phyloP scores from a whole-genome alignment of 768 basidiomycete genomes.

The Sistotremastrum niveocremeum region DNA sequence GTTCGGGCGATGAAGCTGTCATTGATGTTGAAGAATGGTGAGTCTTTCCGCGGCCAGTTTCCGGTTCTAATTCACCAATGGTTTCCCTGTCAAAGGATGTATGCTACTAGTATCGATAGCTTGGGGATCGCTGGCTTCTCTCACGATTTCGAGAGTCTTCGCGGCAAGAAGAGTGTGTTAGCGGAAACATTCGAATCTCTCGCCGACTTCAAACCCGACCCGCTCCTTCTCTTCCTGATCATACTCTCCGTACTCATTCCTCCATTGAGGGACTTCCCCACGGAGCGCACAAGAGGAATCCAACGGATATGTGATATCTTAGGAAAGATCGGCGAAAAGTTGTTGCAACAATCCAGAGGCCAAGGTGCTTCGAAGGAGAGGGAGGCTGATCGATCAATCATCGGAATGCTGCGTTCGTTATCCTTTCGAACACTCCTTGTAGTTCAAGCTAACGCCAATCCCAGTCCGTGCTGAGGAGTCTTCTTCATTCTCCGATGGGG shows the following conservation, averaged over 20 bases:
- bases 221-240: conserved; percentile 45
- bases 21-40: conserved; percentile 6
- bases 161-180: conserved; percentile 31
- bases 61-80: too few species aligned
- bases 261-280: conserved; percentile 36
- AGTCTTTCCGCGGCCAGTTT: background rate
- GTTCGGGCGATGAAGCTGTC: conserved; percentile 1
- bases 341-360: conserved; percentile 23
- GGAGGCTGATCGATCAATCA: conserved; percentile 23
- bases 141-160: conserved; percentile 40
- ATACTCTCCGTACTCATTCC: conserved; percentile 51
- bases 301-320: conserved; percentile 38
- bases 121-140: conserved; percentile 49
- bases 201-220: conserved; percentile 49
- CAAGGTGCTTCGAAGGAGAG: conserved; percentile 18
- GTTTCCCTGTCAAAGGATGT: too few species aligned
- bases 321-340: conserved; percentile 30
- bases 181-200: conserved; percentile 42
- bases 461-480: conserved; percentile 24
- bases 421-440: background rate
- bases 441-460: background rate
- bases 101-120: conserved; percentile 24
- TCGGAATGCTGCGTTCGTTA: conserved; percentile 22
- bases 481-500: conserved; percentile 24
- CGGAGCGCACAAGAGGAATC: conserved; percentile 47